Conservation (phyloP, 1,284 basidiomycete genomes). For the Kalmanozyma brasiliensis region DNA sequence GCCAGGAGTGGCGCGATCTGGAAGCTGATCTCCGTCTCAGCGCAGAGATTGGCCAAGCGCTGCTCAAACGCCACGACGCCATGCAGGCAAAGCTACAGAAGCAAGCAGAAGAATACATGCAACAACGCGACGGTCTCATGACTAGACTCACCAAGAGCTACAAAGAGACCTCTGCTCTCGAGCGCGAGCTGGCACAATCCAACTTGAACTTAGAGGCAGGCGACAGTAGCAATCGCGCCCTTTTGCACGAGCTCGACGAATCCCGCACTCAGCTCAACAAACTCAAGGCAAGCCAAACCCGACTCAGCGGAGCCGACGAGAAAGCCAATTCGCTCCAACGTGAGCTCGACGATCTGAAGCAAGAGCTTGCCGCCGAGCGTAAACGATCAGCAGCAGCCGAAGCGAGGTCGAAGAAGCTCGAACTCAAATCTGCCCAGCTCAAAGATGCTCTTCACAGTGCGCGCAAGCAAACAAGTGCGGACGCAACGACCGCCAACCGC, state of each 20-base stretch:
- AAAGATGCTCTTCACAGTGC: conserved; percentile 42
- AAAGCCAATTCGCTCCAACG: conserved; percentile 17
- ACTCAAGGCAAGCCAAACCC: conserved; percentile 76
- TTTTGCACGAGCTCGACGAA: conserved; percentile 81
- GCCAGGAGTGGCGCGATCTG: conserved; percentile 62
- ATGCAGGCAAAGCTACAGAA: conserved; percentile 74
- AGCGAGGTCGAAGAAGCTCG: conserved; percentile 73
- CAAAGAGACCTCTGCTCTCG: conserved; percentile 52
- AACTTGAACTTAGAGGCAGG: conserved; percentile 83
- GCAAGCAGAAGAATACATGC: conserved; percentile 64
- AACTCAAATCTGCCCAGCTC: conserved; percentile 26
- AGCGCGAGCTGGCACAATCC: conserved; percentile 80
- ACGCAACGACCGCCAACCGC: conserved; percentile 8
- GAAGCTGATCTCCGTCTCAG: conserved; percentile 66
- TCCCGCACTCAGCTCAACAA: conserved; percentile 77
- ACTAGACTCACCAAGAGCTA: conserved; percentile 52
- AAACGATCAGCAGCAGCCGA: conserved; percentile 79
- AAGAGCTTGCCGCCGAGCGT: conserved; percentile 81
- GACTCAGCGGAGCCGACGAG: conserved; percentile 71
- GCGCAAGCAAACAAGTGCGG: conserved; percentile 20
- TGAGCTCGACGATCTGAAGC: conserved; percentile 85
- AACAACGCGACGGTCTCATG: conserved; percentile 60
- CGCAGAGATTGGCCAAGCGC: conserved; percentile 88
- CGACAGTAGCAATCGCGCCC: conserved; percentile 80
- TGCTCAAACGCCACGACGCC: conserved; percentile 85